phyloP scores from a whole-genome alignment of 2,329 filamentous ascomycete species.

The Diaporthe aspalathi region DNA sequence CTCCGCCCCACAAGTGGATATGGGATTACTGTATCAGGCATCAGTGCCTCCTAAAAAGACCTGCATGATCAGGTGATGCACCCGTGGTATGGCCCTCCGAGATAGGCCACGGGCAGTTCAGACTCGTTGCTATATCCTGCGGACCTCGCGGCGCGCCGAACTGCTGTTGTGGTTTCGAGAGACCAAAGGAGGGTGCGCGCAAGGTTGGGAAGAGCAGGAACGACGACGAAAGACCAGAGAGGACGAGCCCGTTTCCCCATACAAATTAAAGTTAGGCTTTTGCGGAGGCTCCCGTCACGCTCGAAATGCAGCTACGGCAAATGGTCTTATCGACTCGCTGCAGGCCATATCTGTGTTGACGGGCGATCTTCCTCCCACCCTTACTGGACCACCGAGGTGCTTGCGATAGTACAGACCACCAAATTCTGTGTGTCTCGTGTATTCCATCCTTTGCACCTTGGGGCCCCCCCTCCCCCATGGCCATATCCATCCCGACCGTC shows the following conservation, averaged over 20 bases:
- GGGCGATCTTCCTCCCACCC: neutral
- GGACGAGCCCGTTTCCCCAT: slow-evolving; percentile 18
- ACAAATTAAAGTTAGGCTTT: slow-evolving; percentile 15
- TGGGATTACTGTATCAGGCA: neutral
- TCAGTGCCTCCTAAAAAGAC: neutral
- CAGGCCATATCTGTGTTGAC: slow-evolving; percentile 1
- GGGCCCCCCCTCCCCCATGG: neutral
- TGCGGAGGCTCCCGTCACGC: slow-evolving; percentile 22
- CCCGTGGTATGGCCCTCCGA: slow-evolving; percentile 1
- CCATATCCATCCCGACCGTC: neutral
- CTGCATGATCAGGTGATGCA: slow-evolving; percentile 15
- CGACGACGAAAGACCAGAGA: neutral
- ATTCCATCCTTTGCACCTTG: neutral
- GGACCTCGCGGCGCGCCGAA: neutral
- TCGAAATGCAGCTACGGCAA: slow-evolving; percentile 5
- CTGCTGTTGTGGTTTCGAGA: neutral
- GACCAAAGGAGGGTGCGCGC: neutral
- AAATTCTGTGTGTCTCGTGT: slow-evolving; percentile 21
- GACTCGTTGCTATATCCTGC: neutral
- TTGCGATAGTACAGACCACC: neutral
- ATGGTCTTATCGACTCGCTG: slow-evolving; percentile 4
- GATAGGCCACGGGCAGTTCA: neutral
- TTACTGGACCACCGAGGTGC: neutral
- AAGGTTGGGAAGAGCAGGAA: neutral
- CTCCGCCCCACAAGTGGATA: slow-evolving; percentile 24